A percentile compares a stretch with the other conserved stretches of the same genome.
Evolutionary conservation across 1,284 basidiomycete genomes (phyloP).

Genomic region (Calocybe gambosa): DNA sequence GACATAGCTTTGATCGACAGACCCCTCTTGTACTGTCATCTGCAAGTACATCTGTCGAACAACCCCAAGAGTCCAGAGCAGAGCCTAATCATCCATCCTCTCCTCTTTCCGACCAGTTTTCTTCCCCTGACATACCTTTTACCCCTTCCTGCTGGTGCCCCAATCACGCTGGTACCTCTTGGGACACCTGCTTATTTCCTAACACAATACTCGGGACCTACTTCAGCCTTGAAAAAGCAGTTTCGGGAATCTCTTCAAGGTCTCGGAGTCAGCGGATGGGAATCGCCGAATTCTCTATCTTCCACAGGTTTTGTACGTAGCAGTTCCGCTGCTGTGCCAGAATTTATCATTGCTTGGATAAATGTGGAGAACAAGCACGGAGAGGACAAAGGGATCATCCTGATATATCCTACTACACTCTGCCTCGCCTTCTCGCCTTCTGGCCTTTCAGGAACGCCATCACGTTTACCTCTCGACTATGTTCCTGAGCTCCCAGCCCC

Average conservation of each 20-base stretch:
- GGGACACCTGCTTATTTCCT: conserved; percentile 69
- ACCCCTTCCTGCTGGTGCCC: conserved; percentile 50
- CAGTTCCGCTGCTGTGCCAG: conserved; percentile 17
- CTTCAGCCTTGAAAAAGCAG: conserved; percentile 51
- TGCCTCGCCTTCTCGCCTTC: conserved; percentile 45
- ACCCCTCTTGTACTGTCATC: conserved; percentile 51
- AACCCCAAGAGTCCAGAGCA: conserved; percentile 20
- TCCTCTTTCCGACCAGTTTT: conserved; percentile 47
- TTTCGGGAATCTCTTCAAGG: conserved; percentile 58
- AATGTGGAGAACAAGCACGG: conserved; percentile 69
- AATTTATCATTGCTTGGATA: conserved; percentile 68
- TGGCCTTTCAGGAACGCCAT: conserved; percentile 30
- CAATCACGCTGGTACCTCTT: conserved; percentile 61
- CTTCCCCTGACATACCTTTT: conserved; percentile 26
- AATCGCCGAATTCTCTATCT: conserved; percentile 11
- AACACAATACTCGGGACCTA: conserved; percentile 56
- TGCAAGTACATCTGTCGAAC: conserved; percentile 48
- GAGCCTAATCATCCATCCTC: conserved; percentile 55
- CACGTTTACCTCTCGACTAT: conserved; percentile 40
- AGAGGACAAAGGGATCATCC: conserved; percentile 67
- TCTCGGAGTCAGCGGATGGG: conserved; percentile 52
- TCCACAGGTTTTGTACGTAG: conserved; percentile 3
- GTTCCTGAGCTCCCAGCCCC: conserved; percentile 61
- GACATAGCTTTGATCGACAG: conserved; percentile 25
- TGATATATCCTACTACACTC: conserved; percentile 63